phyloP scores from a whole-genome alignment of 768 basidiomycete species.

The Russula vinacea region DNA sequence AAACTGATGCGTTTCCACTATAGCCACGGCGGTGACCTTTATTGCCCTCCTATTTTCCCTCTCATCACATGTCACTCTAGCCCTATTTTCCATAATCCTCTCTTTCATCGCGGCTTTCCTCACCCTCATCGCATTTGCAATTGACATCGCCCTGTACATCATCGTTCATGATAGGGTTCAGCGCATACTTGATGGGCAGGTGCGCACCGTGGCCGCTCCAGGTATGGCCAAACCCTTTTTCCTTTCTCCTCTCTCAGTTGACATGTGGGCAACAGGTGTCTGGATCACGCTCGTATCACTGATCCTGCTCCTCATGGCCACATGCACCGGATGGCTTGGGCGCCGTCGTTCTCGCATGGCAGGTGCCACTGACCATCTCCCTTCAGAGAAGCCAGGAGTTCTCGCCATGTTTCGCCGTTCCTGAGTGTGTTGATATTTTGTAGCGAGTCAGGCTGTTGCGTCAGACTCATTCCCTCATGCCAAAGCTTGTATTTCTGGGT shows the following conservation, averaged over 20 bases:
- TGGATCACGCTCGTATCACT: conserved; percentile 27
- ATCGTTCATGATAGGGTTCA: conserved; percentile 57
- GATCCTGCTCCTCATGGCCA: conserved; percentile 23
- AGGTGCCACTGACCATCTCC: conserved; percentile 9
- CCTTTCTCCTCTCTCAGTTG: neutral
- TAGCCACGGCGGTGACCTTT: conserved; percentile 54
- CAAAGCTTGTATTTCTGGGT: neutral
- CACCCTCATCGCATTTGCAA: conserved; percentile 68
- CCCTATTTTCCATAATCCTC: conserved; percentile 44
- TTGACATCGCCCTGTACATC: conserved; percentile 71
- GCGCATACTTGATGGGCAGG: conserved; percentile 45
- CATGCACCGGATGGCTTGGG: conserved; percentile 18
- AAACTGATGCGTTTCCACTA: conserved; percentile 8
- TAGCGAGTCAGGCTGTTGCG: neutral
- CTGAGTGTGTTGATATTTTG: neutral
- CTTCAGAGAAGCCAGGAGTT: conserved; percentile 18
- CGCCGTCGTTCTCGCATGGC: conserved; percentile 28
- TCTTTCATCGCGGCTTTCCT: conserved; percentile 69
- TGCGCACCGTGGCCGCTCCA: conserved; percentile 54
- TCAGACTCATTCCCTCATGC: neutral
- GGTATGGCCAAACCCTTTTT: conserved; percentile 43
- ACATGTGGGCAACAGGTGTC: conserved; percentile 13
- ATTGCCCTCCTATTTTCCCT: conserved; percentile 62
- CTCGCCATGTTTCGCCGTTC: conserved; percentile 8
- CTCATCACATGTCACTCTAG: conserved; percentile 50